Conservation (phyloP, 164 flowering plant species). For the Aristolochia californica region DNA sequence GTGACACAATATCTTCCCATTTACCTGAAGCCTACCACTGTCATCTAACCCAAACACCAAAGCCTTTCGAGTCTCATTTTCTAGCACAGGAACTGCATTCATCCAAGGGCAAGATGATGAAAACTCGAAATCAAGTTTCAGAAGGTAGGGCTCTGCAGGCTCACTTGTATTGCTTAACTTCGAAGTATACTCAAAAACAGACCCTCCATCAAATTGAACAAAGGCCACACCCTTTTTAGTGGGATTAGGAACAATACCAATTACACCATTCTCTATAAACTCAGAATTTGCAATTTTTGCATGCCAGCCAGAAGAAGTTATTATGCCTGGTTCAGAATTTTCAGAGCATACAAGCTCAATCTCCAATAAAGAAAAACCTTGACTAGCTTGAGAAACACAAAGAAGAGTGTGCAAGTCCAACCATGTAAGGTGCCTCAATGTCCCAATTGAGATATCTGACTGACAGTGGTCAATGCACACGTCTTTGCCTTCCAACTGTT, state of each 20-base stretch:
- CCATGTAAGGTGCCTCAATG: constrained; percentile 65
- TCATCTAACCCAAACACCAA: constrained; percentile 73
- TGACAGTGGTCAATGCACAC: constrained; percentile 38
- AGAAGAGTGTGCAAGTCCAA: constrained; percentile 64
- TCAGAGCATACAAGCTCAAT: constrained; percentile 60
- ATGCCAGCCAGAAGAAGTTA: constrained; percentile 73
- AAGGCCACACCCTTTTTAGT: constrained; percentile 42
- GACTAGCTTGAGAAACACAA: constrained; percentile 35
- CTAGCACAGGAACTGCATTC: constrained; percentile 40
- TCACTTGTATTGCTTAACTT: constrained; percentile 23
- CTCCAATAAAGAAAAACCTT: constrained; percentile 47
- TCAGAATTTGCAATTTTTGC: constrained; percentile 27
- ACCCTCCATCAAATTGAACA: constrained; percentile 71
- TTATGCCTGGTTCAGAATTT: constrained; percentile 44
- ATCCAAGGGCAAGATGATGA: constrained; percentile 72
- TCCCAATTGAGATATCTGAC: constrained; percentile 32
- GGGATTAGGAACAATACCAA: constrained; percentile 49
- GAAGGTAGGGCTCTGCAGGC: constrained; percentile 8
- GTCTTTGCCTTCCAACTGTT: constrained; percentile 73
- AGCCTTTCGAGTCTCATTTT: constrained; percentile 27
- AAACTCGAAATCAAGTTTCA: constrained; percentile 27
- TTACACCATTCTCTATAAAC: constrained; percentile 35
- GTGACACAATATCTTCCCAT: constrained; percentile 52
- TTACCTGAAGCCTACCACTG: constrained; percentile 49
- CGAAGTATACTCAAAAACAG: constrained; percentile 43